phyloP scores from a whole-genome alignment of 83 land plant species.

The Isoetes engelmannii region DNA sequence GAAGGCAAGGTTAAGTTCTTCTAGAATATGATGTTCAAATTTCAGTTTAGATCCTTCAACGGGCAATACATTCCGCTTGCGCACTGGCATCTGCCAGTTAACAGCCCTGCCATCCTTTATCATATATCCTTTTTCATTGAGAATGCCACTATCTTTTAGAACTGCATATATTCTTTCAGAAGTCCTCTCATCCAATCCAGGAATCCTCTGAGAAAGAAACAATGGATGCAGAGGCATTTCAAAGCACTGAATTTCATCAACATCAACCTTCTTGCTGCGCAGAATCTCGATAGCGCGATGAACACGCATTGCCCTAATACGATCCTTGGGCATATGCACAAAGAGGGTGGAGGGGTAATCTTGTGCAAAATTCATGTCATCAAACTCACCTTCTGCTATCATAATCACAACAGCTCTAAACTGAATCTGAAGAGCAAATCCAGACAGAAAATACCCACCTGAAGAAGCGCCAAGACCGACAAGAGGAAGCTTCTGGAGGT shows the following conservation, averaged over 20 bases:
- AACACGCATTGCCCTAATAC: slow-evolving; percentile 31
- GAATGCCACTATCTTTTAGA: slow-evolving; percentile 40
- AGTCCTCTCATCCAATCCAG: slow-evolving; percentile 41
- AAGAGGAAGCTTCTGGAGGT: slow-evolving; percentile 50
- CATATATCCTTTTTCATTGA: slow-evolving; percentile 59
- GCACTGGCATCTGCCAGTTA: slow-evolving; percentile 46
- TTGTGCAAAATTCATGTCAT: slow-evolving; percentile 20
- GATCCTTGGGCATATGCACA: slow-evolving; percentile 88
- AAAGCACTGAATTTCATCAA: slow-evolving; percentile 47
- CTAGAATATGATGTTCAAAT: slow-evolving; percentile 54
- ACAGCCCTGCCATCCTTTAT: slow-evolving; percentile 55
- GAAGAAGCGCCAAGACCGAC: slow-evolving; percentile 85
- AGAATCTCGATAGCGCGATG: slow-evolving; percentile 33
- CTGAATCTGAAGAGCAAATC: slow-evolving; percentile 45
- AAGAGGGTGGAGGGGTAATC: slow-evolving; percentile 82
- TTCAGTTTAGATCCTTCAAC: slow-evolving; percentile 11
- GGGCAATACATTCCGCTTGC: slow-evolving; percentile 18
- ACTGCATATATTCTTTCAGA: slow-evolving; percentile 41
- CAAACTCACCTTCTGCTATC: slow-evolving; percentile 73
- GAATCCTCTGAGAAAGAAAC: slow-evolving; percentile 52
- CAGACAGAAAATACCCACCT: slow-evolving; percentile 84
- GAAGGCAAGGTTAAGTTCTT: slow-evolving; percentile 88
- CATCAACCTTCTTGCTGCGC: slow-evolving; percentile 37
- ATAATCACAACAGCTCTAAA: slow-evolving; percentile 55
- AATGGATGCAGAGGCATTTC: slow-evolving; percentile 49